Base-by-base conservation (phyloP, 139 green algal genomes). In the Nannochloris sp. region DNA sequence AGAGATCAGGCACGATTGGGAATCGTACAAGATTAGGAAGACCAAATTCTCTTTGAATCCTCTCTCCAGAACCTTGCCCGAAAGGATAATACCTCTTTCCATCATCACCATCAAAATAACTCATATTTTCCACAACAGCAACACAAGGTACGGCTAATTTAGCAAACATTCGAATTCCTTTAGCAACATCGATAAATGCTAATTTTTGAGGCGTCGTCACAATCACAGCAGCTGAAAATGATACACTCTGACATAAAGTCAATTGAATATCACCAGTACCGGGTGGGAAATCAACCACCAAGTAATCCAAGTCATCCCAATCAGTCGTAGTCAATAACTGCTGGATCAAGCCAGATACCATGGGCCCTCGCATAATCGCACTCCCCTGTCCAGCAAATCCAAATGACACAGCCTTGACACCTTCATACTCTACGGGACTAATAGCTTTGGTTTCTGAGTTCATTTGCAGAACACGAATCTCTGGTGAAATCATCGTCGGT, bases 111-210 rank as follows among this genome's bases (percentile, higher is more conserved):
- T 97, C 91, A 77, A 99, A 99, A 81, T 89, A 97, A 1, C 65
- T 76, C 94, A 99, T 99, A 87, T 99, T 99, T 81, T 99, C 93
- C n/a, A 96, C 94, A 15, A 98, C 91, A 7, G 88, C 85, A 34
- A 97, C 91, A 54, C 89, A 97, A 0, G 93, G 94, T 56, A 98
- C 91, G 58, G 68, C 68, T 53, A 99, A 79, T 60, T 90, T 90
- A 10, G 91, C 89, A 83, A 99, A 99, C 94, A 99, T 99, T 70
- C 92, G 86, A 62, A 99, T 90, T 54, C 91, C 91, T 77, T 99
- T 99, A 46, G 89, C 92, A 24, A 99, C 94, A 64, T 99, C 94
- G n/a, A 98, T 90, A 80, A 96, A 99, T 6, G 94, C 87, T 59
- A 99, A 78, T 69, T 93, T 94, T 80, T 98, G 94, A 0, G 94